phyloP scores from a whole-genome alignment of 768 basidiomycete genomes.

The Lentinula sp. region DNA sequence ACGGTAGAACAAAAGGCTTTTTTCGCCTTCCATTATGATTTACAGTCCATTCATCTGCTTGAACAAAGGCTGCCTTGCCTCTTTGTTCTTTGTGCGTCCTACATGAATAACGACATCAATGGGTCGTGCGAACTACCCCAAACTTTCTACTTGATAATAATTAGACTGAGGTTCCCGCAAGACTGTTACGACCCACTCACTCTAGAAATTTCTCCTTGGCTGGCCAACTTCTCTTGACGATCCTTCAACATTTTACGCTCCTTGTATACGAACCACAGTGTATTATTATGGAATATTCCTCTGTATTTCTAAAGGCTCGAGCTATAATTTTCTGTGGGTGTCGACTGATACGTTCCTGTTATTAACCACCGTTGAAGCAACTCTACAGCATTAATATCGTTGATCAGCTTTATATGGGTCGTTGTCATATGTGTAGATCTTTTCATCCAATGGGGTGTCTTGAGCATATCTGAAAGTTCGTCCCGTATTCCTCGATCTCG shows the following conservation, averaged over 20 bases:
- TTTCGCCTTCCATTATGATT: not conserved
- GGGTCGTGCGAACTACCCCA: not conserved
- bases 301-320: constrained; percentile 10
- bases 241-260: not conserved
- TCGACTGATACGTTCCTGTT: not conserved
- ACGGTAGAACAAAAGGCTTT: constrained; percentile 1
- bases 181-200: not conserved
- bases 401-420: constrained; percentile 43
- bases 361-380: not conserved
- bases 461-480: constrained; percentile 42
- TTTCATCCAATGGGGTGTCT: constrained; percentile 39
- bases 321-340: constrained; percentile 8
- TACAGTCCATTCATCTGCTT: not conserved
- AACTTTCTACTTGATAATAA: not conserved
- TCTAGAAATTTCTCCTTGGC: not conserved
- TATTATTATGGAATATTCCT: constrained; percentile 7
- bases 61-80: not conserved
- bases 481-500: not conserved
- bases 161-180: not conserved
- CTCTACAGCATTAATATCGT: constrained; percentile 31
- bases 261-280: not conserved
- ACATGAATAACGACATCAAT: not conserved
- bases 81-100: not conserved
- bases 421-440: constrained; percentile 38
- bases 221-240: constrained; percentile 1